phyloP scores from a whole-genome alignment of 2,329 filamentous ascomycete species.

The Epichloe amarillans region DNA sequence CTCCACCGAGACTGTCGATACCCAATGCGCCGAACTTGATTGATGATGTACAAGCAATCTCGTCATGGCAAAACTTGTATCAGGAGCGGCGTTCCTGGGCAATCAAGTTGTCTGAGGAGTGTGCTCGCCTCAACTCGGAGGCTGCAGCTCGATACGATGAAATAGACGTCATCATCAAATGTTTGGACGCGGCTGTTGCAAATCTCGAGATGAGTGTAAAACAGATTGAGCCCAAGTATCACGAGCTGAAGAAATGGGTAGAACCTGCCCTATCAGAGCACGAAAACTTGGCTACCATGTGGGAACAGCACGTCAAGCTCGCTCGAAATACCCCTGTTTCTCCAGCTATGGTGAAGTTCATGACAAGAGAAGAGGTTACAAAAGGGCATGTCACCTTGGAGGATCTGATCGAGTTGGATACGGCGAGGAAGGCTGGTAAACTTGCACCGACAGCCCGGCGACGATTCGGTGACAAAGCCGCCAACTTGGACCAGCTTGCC shows the following conservation, averaged over 20 bases:
- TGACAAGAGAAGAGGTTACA: conserved; percentile 35
- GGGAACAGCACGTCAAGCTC: conserved; percentile 55
- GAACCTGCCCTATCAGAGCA: conserved; percentile 56
- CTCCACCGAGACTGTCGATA: conserved; percentile 41
- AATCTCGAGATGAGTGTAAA: conserved; percentile 70
- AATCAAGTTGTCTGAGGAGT: conserved; percentile 53
- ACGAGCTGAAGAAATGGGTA: conserved; percentile 59
- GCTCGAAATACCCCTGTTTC: conserved; percentile 53
- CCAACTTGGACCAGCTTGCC: conserved; percentile 47
- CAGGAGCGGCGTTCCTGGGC: conserved; percentile 73
- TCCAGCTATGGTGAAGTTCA: conserved; percentile 51
- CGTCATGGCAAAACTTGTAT: conserved; percentile 83
- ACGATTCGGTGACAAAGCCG: conserved; percentile 45
- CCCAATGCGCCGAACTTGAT: conserved; percentile 71
- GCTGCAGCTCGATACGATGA: conserved; percentile 56
- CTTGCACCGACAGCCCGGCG: conserved; percentile 45
- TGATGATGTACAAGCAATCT: conserved; percentile 62
- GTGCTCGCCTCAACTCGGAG: conserved; percentile 47
- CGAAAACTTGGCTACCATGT: conserved; percentile 45
- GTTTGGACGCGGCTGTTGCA: conserved; percentile 70
- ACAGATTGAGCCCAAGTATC: conserved; percentile 56
- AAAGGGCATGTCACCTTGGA: conserved; percentile 48
- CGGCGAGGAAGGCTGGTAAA: conserved; percentile 58
- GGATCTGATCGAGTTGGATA: conserved; percentile 63
- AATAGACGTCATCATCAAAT: conserved; percentile 64